phyloP scores from a whole-genome alignment of 306 rosid genomes.

The Phaseolus lunatus region DNA sequence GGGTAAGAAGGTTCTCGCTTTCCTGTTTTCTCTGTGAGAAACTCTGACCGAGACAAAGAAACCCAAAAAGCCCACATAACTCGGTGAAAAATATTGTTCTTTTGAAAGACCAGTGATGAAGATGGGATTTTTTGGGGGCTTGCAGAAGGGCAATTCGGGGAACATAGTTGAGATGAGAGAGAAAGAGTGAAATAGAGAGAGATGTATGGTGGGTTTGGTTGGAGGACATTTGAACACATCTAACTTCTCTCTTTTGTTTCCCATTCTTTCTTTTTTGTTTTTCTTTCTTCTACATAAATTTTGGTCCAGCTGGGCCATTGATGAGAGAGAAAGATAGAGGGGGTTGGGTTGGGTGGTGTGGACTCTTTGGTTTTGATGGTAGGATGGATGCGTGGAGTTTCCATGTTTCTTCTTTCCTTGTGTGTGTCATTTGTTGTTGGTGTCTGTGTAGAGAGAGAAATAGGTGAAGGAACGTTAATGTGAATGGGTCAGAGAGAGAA shows the following conservation, averaged over 20 bases:
- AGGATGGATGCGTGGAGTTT: constrained; percentile 66
- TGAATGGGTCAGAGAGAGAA: constrained; percentile 39
- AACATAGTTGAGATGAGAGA: constrained; percentile 57
- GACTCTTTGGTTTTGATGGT: constrained; percentile 61
- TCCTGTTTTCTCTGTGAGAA: constrained; percentile 91
- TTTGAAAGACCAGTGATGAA: constrained; percentile 91
- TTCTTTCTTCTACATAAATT: constrained; percentile 68
- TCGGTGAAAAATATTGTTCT: constrained; percentile 85
- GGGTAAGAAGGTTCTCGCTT: constrained; percentile 77
- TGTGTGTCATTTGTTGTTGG: constrained; percentile 48
- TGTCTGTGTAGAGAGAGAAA: constrained; percentile 61
- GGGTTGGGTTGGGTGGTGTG: constrained; percentile 51
- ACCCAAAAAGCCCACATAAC: constrained; percentile 98
- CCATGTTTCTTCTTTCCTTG: constrained; percentile 70
- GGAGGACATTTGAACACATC: constrained; percentile 94
- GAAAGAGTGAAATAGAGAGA: constrained; percentile 35
- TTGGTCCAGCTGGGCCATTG: constrained; percentile 99
- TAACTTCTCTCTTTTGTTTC: constrained; percentile 57
- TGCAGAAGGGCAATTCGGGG: constrained; percentile 98
- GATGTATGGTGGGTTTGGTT: constrained; percentile 84
- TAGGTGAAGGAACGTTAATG: background rate
- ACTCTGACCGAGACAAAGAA: constrained; percentile 92
- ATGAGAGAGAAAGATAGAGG: constrained; percentile 53
- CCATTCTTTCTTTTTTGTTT: constrained; percentile 52
- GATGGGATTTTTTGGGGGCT: constrained; percentile 94